Evolutionary conservation across 169 alveolate species (phyloP).

Genomic region (Babesia bigemina): DNA sequence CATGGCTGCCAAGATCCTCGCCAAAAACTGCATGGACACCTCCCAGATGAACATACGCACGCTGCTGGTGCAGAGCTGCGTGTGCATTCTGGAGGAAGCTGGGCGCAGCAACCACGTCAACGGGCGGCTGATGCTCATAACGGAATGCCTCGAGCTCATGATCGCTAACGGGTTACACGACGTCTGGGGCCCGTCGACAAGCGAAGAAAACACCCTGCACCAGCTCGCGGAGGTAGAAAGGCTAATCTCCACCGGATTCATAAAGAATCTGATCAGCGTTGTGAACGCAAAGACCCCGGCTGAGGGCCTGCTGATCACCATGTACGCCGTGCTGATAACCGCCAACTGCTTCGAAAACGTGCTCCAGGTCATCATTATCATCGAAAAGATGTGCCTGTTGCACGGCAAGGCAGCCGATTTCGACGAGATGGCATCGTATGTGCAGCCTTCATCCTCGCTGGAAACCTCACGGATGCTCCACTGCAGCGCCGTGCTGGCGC

Average conservation of each 20-base stretch:
- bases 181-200: neutral
- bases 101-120: conserved; percentile 24
- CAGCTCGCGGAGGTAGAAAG: neutral
- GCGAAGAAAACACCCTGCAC: neutral
- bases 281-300: too few species aligned
- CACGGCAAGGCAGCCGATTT: neutral
- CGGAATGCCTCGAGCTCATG: conserved; percentile 26
- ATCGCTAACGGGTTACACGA: conserved; percentile 15
- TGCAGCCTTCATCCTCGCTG: neutral
- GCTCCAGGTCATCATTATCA: conserved; percentile 7
- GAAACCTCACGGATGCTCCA: neutral
- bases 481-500: conserved; percentile 10
- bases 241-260: neutral
- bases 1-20: conserved; percentile 36
- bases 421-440: neutral
- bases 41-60: conserved; percentile 10
- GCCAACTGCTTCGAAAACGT: conserved; percentile 39
- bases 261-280: neutral
- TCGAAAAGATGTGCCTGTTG: conserved; percentile 13
- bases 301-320: neutral
- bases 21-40: conserved; percentile 22
- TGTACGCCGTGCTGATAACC: conserved; percentile 6
- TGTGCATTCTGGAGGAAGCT: neutral
- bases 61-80: conserved; percentile 7
- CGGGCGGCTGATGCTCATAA: conserved; percentile 22